Evolutionary conservation across 2,329 filamentous ascomycete genomes (phyloP).

Genomic region (Raffaelea albimanens): DNA sequence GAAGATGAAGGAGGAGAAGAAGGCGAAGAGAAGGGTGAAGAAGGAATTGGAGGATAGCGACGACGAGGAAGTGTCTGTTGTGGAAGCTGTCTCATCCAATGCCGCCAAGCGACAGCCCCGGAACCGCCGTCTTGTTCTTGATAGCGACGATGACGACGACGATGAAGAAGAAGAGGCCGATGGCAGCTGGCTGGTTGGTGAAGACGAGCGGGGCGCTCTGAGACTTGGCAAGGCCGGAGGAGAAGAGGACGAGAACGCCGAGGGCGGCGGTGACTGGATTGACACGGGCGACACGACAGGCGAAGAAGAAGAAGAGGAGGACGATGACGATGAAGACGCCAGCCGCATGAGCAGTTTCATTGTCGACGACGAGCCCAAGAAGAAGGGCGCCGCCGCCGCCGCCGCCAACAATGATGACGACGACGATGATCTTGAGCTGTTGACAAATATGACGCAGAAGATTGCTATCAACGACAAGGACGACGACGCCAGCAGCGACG

Average conservation of each 20-base stretch:
- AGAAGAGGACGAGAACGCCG: constrained; percentile 59
- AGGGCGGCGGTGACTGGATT: constrained; percentile 75
- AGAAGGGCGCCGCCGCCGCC: no score
- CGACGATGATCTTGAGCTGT: constrained; percentile 4
- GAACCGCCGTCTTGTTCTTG: constrained; percentile 48
- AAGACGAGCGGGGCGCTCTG: constrained; percentile 50
- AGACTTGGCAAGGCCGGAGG: constrained; percentile 72
- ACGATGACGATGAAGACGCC: constrained; percentile 38
- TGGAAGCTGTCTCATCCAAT: no score
- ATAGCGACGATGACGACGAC: constrained; percentile 58
- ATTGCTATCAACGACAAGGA: constrained; percentile 12
- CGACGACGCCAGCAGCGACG: constrained; percentile 1
- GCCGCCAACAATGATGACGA: no score
- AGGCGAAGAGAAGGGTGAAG: neutral
- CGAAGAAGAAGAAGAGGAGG: constrained; percentile 45
- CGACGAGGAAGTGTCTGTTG: constrained; percentile 22
- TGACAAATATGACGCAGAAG: constrained; percentile 19
- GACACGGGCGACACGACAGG: constrained; percentile 57
- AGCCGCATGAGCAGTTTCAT: constrained; percentile 48
- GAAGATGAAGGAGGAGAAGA: constrained; percentile 25
- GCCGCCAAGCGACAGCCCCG: constrained; percentile 15
- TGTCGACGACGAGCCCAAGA: constrained; percentile 35
- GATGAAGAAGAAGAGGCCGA: constrained; percentile 55
- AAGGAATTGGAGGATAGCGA: constrained; percentile 17
- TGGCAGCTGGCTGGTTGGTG: constrained; percentile 71